Evolutionary conservation across 208 protist species (phyloP).

Genomic region (Porcisia hertigi): DNA sequence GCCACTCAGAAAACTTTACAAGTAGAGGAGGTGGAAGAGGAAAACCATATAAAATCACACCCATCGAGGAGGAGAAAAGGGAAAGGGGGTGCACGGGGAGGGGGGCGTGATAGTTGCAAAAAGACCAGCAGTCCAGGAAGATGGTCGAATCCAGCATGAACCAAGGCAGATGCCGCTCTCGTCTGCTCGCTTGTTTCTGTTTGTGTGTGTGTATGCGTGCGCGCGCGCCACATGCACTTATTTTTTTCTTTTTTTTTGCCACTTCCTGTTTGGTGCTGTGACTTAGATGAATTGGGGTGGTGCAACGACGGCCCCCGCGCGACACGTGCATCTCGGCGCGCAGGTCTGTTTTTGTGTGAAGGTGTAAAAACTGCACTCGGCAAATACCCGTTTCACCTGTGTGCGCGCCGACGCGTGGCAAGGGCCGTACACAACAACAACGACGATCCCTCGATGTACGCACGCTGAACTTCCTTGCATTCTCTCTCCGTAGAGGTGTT

Average conservation of each 20-base stretch:
- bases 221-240: background rate
- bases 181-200: background rate
- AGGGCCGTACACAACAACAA: background rate
- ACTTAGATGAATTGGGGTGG: background rate
- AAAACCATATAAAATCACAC: too few species aligned
- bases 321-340: background rate
- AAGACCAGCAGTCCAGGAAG: too few species aligned
- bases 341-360: too few species aligned
- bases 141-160: background rate
- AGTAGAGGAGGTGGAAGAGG: background rate
- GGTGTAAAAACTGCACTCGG: background rate
- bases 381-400: background rate
- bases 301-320: background rate
- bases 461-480: background rate
- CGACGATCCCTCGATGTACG: background rate
- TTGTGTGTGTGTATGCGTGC: background rate
- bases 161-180: background rate
- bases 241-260: background rate
- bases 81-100: too few species aligned
- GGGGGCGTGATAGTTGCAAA: background rate
- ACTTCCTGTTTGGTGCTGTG: background rate
- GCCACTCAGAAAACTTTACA: background rate
- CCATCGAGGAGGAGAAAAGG: background rate
- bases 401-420: background rate
- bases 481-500: background rate